Evolutionary conservation across 139 green algal genomes (phyloP).

Genomic region (Volvox reticuliferus): DNA sequence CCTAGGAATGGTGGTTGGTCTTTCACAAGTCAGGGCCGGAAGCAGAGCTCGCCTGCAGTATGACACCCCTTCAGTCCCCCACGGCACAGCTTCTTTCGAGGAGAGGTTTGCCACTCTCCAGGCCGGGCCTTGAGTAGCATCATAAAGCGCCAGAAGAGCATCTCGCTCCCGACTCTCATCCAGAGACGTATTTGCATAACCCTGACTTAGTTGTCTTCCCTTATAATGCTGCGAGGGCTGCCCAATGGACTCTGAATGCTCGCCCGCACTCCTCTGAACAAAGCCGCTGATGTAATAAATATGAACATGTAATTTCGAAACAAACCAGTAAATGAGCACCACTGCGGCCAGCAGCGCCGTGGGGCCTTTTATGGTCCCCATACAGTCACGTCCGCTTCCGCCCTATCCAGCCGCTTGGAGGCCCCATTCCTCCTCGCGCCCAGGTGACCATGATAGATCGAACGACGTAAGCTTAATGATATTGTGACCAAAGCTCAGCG

Average conservation of each 20-base stretch:
- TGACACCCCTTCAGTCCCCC: slow-evolving; percentile 17
- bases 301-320: background rate
- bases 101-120: slow-evolving; percentile 22
- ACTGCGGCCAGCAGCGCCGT: background rate
- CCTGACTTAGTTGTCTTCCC: slow-evolving; percentile 1
- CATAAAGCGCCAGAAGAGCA: slow-evolving; percentile 37
- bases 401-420: background rate
- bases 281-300: no score
- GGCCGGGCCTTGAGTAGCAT: slow-evolving; percentile 13
- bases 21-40: background rate
- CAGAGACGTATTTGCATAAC: slow-evolving; percentile 19
- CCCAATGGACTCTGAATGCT: background rate
- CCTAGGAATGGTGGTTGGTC: no score
- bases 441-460: background rate
- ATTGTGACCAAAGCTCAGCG: background rate
- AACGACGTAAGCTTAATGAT: background rate
- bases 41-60: slow-evolving; percentile 37
- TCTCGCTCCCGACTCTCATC: slow-evolving; percentile 23
- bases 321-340: background rate
- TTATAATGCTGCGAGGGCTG: background rate
- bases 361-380: slow-evolving; percentile 12
- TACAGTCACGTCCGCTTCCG: slow-evolving; percentile 5
- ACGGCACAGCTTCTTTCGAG: background rate
- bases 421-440: slow-evolving; percentile 8
- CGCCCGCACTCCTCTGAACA: background rate